A percentile compares a stretch with the other conserved stretches of the same genome.
phyloP scores from a whole-genome alignment of 768 basidiomycete species.

The Phlebiopsis gigantea region DNA sequence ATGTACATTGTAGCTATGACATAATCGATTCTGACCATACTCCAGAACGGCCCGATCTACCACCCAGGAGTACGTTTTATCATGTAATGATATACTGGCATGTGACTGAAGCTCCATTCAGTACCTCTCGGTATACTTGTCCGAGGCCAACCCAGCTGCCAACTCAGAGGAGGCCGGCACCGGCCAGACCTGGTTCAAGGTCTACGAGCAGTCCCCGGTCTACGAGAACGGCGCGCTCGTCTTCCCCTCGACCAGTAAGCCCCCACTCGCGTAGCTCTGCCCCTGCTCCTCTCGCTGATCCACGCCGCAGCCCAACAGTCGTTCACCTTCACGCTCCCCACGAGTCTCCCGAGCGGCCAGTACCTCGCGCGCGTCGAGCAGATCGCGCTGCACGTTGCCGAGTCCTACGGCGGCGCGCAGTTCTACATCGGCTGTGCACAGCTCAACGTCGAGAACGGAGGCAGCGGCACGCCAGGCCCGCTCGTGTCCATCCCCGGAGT shows the following conservation, averaged over 20 bases:
- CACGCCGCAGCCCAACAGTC: constrained; percentile 12
- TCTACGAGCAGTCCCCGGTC: constrained; percentile 29
- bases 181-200: constrained; percentile 40
- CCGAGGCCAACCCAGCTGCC: constrained; percentile 20
- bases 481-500: constrained; percentile 29
- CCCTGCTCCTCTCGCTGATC: neutral
- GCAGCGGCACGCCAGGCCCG: constrained; percentile 27
- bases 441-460: constrained; percentile 28
- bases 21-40: neutral
- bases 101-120: too few species aligned
- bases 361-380: constrained; percentile 30
- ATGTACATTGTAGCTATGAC: neutral
- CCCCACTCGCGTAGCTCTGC: neutral
- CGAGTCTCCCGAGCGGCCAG: constrained; percentile 26
- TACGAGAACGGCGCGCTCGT: constrained; percentile 18
- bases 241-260: constrained; percentile 23
- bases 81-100: neutral
- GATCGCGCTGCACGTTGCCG: constrained; percentile 23
- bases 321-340: constrained; percentile 27
- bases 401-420: constrained; percentile 24
- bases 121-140: constrained; percentile 29
- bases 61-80: constrained; percentile 23
- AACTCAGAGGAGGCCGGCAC: constrained; percentile 31
- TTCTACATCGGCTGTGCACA: constrained; percentile 31
- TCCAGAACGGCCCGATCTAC: constrained; percentile 22